phyloP scores from a whole-genome alignment of 2,329 filamentous ascomycete species.

The Xylariaceae sp. region DNA sequence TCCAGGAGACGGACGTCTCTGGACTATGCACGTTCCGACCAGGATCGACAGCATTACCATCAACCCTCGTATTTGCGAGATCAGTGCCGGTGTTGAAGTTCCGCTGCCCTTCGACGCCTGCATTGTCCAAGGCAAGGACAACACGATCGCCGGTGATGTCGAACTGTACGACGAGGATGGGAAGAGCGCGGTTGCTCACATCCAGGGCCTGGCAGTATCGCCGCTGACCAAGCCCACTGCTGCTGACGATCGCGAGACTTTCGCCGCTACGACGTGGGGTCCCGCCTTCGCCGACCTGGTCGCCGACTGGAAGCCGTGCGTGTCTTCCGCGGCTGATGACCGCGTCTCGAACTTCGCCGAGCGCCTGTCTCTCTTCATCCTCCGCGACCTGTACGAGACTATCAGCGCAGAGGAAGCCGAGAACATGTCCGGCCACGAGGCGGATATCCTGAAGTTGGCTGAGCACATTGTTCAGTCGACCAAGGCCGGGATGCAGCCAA shows the following conservation, averaged over 20 bases:
- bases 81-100: slow-evolving; percentile 1
- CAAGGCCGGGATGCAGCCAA: slow-evolving; percentile 2
- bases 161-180: slow-evolving; percentile 3
- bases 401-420: slow-evolving; percentile 4
- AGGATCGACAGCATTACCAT: slow-evolving; percentile 5
- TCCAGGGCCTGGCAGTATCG: slow-evolving; percentile 8
- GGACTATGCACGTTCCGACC: slow-evolving; percentile 12
- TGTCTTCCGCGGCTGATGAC: slow-evolving; percentile 5
- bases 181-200: slow-evolving; percentile 3
- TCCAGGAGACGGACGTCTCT: slow-evolving; percentile 11
- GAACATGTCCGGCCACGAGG: slow-evolving; percentile 10
- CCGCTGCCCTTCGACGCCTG: slow-evolving; percentile 13
- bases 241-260: slow-evolving; percentile 10
- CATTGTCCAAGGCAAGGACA: neutral
- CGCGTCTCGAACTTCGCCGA: slow-evolving; percentile 10
- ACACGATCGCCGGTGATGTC: slow-evolving; percentile 3
- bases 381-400: slow-evolving; percentile 9
- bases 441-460: slow-evolving; percentile 14
- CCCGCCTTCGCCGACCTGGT: slow-evolving; percentile 6
- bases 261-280: slow-evolving; percentile 10
- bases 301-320: neutral
- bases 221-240: slow-evolving; percentile 6
- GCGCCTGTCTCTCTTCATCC: slow-evolving; percentile 15
- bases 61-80: slow-evolving; percentile 3
- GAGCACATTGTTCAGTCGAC: slow-evolving; percentile 3